Evolutionary conservation across 768 basidiomycete genomes (phyloP).

Genomic region (Mycena amicta): DNA sequence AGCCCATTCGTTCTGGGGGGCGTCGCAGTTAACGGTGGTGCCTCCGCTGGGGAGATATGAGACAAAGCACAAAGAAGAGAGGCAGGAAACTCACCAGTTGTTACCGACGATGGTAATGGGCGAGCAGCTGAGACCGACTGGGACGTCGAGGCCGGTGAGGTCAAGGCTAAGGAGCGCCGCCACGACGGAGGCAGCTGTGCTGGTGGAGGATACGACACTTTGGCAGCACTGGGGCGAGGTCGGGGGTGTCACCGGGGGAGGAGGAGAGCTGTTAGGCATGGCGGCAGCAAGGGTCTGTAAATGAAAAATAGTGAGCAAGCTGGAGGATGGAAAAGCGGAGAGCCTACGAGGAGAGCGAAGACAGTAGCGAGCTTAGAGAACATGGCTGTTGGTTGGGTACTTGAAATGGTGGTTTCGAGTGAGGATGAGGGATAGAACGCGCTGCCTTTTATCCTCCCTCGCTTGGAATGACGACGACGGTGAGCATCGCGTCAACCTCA

Average conservation of each 20-base stretch:
- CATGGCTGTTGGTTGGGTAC: not conserved
- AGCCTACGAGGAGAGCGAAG: not conserved
- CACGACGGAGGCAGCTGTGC: not conserved
- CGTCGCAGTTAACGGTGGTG: not conserved
- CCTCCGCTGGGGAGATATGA: no score
- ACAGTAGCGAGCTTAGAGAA: not conserved
- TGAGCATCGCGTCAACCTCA: no score
- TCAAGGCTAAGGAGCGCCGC: not conserved
- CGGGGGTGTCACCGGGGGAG: not conserved
- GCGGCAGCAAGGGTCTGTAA: not conserved
- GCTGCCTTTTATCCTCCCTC: no score
- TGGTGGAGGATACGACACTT: not conserved
- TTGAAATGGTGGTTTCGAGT: no score
- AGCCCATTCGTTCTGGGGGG: not conserved
- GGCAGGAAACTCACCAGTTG: not conserved
- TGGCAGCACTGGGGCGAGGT: not conserved
- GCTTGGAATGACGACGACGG: no score
- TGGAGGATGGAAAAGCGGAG: not conserved
- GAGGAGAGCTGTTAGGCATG: not conserved
- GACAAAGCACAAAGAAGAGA: not conserved
- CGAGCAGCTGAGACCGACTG: not conserved
- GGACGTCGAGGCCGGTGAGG: not conserved
- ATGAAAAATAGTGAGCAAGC: not conserved
- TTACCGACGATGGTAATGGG: not conserved
- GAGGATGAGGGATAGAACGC: no score